A percentile compares a stretch with the other conserved stretches of the same genome.
phyloP scores from a whole-genome alignment of 306 rosid genomes.

The Trifolium subterraneum region DNA sequence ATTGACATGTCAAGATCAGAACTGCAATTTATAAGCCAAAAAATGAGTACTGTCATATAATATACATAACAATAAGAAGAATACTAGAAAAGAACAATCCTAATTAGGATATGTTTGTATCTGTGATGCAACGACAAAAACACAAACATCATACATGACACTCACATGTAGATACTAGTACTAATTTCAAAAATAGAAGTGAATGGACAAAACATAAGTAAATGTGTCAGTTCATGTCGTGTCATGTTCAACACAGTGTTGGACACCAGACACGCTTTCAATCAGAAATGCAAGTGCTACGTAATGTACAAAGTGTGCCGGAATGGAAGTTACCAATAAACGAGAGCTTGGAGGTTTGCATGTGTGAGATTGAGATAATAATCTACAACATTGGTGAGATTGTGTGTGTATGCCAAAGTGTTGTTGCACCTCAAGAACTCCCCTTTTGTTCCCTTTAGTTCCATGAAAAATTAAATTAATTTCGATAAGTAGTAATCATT shows the following conservation, averaged over 20 bases:
- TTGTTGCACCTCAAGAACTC: constrained; percentile 49
- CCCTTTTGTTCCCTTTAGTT: constrained; percentile 43
- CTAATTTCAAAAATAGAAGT: too few species aligned
- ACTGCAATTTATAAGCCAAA: constrained; percentile 34
- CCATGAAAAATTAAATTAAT: constrained; percentile 13
- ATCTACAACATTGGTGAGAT: neutral
- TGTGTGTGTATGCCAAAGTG: constrained; percentile 35
- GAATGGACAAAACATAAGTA: too few species aligned
- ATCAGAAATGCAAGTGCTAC: neutral
- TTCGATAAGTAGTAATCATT: neutral
- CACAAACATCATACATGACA: neutral
- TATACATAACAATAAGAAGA: too few species aligned
- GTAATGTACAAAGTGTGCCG: neutral
- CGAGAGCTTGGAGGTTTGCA: constrained; percentile 43
- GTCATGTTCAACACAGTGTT: neutral
- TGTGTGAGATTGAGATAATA: constrained; percentile 42
- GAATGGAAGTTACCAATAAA: constrained; percentile 38
- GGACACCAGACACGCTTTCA: neutral
- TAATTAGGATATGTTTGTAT: neutral
- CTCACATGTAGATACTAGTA: neutral
- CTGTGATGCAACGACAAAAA: neutral
- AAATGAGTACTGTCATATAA: neutral
- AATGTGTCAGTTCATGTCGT: too few species aligned
- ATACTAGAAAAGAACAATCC: neutral
- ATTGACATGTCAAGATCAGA: constrained; percentile 50